Percentiles rank a stretch among this genome's conserved stretches.
Evolutionary conservation across 2,329 filamentous ascomycete species (phyloP).

Genomic region (Colletotrichum navitas): DNA sequence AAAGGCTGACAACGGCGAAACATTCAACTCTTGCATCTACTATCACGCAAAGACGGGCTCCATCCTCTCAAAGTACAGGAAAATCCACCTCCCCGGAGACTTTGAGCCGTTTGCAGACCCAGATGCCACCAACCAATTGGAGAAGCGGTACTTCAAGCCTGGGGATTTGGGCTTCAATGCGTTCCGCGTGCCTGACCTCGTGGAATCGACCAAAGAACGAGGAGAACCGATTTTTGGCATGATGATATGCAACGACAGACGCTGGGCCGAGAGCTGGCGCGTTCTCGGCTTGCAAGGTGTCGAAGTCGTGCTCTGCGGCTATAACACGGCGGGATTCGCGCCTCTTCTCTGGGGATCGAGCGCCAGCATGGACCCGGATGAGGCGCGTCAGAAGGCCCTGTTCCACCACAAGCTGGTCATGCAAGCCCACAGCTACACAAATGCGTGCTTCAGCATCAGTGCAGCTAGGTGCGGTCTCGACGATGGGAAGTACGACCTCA

Average conservation of each 20-base stretch:
- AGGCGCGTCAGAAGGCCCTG: conserved; percentile 58
- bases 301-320: conserved; percentile 54
- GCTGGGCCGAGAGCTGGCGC: conserved; percentile 67
- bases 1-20: conserved; percentile 54
- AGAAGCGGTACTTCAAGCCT: conserved; percentile 67
- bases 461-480: conserved; percentile 60
- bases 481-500: conserved; percentile 59
- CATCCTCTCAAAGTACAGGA: conserved; percentile 64
- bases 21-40: conserved; percentile 64
- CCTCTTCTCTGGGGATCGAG: conserved; percentile 54
- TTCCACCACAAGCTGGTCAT: conserved; percentile 66
- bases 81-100: conserved; percentile 67
- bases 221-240: conserved; percentile 67
- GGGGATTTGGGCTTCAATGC: conserved; percentile 66
- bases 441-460: conserved; percentile 63
- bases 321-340: conserved; percentile 64
- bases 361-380: conserved; percentile 49
- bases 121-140: conserved; percentile 64
- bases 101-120: conserved; percentile 63
- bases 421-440: conserved; percentile 66
- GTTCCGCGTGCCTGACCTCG: conserved; percentile 62
- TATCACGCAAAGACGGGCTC: conserved; percentile 60
- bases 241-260: conserved; percentile 68
- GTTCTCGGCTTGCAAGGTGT: conserved; percentile 60
- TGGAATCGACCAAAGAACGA: conserved; percentile 54